Evolutionary conservation across 495 filamentous ascomycete species (phyloP).

Genomic region (Penicillium goetzii): DNA sequence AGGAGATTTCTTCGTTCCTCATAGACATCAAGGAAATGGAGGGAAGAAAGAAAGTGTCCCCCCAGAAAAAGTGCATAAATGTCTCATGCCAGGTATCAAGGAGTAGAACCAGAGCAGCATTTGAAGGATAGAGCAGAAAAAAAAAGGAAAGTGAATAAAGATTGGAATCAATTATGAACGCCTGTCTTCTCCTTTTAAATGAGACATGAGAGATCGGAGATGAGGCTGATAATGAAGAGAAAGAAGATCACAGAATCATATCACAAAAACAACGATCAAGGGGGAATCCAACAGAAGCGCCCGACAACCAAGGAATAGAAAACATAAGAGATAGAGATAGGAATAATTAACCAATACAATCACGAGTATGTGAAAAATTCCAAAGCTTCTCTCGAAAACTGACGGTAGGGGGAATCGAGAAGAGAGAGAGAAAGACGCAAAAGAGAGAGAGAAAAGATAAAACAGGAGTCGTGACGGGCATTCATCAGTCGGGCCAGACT

Average conservation of each 20-base stretch:
- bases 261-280: conserved; percentile 1
- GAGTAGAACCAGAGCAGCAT: conserved; percentile 12
- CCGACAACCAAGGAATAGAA: conserved; percentile 6
- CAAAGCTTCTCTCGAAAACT: conserved; percentile 1
- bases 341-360: conserved; percentile 13
- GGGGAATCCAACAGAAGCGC: conserved; percentile 19
- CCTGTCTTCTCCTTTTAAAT: conserved; percentile 39
- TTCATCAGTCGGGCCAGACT: conserved; percentile 27
- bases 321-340: not conserved
- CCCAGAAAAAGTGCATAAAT: conserved; percentile 9
- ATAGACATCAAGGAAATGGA: conserved; percentile 8
- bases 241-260: conserved; percentile 3
- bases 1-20: conserved; percentile 15
- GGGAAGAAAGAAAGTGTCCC: conserved; percentile 11
- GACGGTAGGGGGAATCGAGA: conserved; percentile 21
- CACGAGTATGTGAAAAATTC: not conserved
- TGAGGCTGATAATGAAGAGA: conserved; percentile 11
- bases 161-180: conserved; percentile 29
- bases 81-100: conserved; percentile 28
- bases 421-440: not conserved
- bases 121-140: conserved; percentile 17
- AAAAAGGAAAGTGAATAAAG: conserved; percentile 10
- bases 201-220: conserved; percentile 19
- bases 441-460: conserved; percentile 9
- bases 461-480: conserved; percentile 35